Evolutionary conservation across 2,329 filamentous ascomycete genomes (phyloP).

Genomic region (Lachnellula hyalina): DNA sequence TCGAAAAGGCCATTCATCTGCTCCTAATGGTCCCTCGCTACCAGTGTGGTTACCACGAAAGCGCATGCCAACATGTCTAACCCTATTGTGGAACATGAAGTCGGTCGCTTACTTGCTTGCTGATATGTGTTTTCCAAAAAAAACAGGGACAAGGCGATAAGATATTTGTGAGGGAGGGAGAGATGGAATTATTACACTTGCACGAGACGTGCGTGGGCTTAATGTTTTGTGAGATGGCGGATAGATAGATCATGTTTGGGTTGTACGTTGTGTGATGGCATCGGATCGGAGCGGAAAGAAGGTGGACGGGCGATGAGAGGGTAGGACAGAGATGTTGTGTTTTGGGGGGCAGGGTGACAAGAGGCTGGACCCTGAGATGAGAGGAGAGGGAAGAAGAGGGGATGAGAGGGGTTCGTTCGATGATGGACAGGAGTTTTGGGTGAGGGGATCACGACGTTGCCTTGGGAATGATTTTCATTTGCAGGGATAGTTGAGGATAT

Average conservation of each 20-base stretch:
- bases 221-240: not conserved
- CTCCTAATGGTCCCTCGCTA: not conserved
- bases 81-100: not conserved
- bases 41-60: not conserved
- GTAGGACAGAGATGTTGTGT: constrained; percentile 1
- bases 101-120: not conserved
- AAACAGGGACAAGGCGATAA: not conserved
- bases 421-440: not conserved
- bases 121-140: not conserved
- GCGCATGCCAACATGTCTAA: not conserved
- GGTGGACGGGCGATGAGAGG: not conserved
- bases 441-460: not conserved
- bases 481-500: not conserved
- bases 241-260: not conserved
- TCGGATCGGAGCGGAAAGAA: not conserved
- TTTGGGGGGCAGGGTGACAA: not conserved
- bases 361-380: not conserved
- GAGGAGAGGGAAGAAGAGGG: not conserved
- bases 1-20: not conserved
- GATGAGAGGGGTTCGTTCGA: not conserved
- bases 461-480: not conserved
- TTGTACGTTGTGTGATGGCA: not conserved
- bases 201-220: not conserved
- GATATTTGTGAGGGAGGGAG: too few relatives aligned
- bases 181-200: not conserved